Conservation (phyloP, 805 yeast species). For the Metschnikowia orientalis region DNA sequence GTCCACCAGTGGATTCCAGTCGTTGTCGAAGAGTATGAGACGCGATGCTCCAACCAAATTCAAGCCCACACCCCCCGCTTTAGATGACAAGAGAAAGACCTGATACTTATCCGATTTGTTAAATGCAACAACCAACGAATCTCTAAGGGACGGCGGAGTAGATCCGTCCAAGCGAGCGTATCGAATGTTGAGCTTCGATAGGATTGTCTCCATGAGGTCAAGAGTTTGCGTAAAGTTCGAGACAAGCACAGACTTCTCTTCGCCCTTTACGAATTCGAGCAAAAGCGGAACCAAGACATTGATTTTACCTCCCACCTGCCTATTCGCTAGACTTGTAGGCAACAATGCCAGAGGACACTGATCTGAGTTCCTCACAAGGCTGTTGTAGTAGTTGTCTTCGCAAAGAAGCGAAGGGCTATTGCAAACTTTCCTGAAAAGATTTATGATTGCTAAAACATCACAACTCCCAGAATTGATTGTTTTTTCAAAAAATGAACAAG, state of each 20-base stretch:
- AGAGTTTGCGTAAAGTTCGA: conserved; percentile 87
- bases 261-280: conserved; percentile 36
- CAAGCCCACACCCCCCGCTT: conserved; percentile 91
- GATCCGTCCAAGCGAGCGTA: conserved; percentile 78
- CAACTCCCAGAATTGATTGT: conserved; percentile 30
- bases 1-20: conserved; percentile 95
- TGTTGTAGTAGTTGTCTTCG: conserved; percentile 37
- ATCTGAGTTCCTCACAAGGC: conserved; percentile 5
- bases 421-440: conserved; percentile 73
- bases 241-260: conserved; percentile 78
- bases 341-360: conserved; percentile 6
- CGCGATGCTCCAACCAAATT: conserved; percentile 89
- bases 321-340: conserved; percentile 18
- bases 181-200: conserved; percentile 45
- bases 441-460: conserved; percentile 61
- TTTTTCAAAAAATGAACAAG: conserved; percentile 31
- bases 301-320: conserved; percentile 53
- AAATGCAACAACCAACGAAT: conserved; percentile 61
- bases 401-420: conserved; percentile 68
- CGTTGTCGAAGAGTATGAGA: conserved; percentile 81
- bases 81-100: conserved; percentile 76
- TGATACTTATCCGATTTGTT: conserved; percentile 44
- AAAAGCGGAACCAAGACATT: conserved; percentile 55
- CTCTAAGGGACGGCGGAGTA: conserved; percentile 65
- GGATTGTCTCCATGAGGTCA: conserved; percentile 62